Evolutionary conservation across 257 asterid genomes (phyloP).

Genomic region (Solanum peruvianum): DNA sequence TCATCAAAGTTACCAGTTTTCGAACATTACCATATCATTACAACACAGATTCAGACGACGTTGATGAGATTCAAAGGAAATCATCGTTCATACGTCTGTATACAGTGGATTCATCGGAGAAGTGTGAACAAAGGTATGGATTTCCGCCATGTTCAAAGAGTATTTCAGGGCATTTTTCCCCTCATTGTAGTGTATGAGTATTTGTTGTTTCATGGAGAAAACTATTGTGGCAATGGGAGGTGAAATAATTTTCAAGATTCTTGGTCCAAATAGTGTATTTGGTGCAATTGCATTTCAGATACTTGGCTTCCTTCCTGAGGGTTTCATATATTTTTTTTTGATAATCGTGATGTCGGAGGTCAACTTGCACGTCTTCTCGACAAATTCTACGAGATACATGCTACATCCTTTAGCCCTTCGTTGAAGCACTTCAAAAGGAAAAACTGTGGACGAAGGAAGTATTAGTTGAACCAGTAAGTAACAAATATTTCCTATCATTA

Average conservation of each 20-base stretch:
- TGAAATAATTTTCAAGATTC: constrained; percentile 31
- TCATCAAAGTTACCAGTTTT: not conserved
- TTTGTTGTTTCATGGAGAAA: constrained; percentile 33
- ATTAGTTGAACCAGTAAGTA: no score
- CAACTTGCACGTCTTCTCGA: not conserved
- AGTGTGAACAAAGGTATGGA: constrained; percentile 38
- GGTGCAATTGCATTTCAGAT: no score
- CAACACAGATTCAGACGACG: not conserved
- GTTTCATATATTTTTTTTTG: not conserved
- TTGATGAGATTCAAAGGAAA: not conserved
- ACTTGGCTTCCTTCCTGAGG: constrained; percentile 7
- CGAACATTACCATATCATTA: not conserved
- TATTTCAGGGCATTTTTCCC: constrained; percentile 24
- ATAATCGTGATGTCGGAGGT: not conserved
- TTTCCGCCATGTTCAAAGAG: constrained; percentile 34
- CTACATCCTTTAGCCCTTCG: not conserved
- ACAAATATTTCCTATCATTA: no score
- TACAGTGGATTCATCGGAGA: constrained; percentile 5
- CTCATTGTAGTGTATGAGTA: constrained; percentile 33
- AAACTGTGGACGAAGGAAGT: no score
- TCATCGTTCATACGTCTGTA: constrained; percentile 1
- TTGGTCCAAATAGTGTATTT: not conserved
- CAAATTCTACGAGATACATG: not conserved
- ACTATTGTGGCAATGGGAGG: constrained; percentile 32
- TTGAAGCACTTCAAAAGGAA: not conserved